phyloP scores from a whole-genome alignment of 2,329 filamentous ascomycete species.

The Scleromitrula shiraiana region DNA sequence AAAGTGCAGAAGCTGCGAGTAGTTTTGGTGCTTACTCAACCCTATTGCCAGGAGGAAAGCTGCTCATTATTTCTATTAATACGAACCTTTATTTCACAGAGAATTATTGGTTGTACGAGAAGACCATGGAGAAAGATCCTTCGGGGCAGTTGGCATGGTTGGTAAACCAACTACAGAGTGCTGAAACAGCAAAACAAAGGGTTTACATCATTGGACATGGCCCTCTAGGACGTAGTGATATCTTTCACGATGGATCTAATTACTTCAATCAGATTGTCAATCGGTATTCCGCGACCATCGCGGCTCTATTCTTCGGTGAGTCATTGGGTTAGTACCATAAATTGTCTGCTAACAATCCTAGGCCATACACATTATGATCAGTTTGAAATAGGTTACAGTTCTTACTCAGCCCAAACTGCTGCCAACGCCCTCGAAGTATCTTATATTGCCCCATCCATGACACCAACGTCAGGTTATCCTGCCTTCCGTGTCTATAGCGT shows the following conservation, averaged over 20 bases:
- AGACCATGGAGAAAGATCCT: constrained; percentile 33
- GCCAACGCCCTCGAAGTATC: constrained; percentile 24
- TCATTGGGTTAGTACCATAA: background rate
- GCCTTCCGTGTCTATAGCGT: constrained; percentile 29
- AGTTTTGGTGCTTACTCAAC: constrained; percentile 33
- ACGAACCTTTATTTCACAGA: constrained; percentile 35
- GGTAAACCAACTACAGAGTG: constrained; percentile 31
- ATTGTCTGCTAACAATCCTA: background rate
- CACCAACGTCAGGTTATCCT: constrained; percentile 29
- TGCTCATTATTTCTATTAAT: constrained; percentile 37
- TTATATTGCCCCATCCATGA: constrained; percentile 29
- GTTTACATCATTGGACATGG: constrained; percentile 33
- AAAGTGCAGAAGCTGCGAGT: constrained; percentile 21
- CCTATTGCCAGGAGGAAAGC: constrained; percentile 23
- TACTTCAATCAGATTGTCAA: constrained; percentile 29
- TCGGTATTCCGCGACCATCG: constrained; percentile 26
- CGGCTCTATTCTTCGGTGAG: constrained; percentile 27
- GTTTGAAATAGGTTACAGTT: constrained; percentile 29
- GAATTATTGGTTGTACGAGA: constrained; percentile 34
- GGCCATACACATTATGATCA: constrained; percentile 31
- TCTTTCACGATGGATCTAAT: constrained; percentile 31
- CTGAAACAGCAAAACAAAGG: constrained; percentile 31
- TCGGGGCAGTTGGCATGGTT: constrained; percentile 32
- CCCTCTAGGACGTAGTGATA: constrained; percentile 31
- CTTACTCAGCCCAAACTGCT: constrained; percentile 21